phyloP scores from a whole-genome alignment of 2,329 filamentous ascomycete genomes.

The Nigrograna mackinnonii region DNA sequence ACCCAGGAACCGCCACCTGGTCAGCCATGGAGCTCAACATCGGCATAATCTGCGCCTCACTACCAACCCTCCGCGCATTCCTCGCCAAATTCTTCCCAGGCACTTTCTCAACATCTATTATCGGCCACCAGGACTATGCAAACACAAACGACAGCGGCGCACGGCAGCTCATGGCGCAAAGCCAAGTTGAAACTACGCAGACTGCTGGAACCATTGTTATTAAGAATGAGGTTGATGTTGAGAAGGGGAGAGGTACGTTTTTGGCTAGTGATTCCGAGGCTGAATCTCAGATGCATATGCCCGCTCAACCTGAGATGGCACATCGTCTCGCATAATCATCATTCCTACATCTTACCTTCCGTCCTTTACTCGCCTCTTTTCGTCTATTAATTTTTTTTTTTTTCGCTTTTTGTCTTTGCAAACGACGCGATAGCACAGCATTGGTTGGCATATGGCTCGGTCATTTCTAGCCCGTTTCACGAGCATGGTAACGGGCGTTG shows the following conservation, averaged over 20 bases:
- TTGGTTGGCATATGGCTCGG: no score
- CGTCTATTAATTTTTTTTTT: no score
- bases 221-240: slow-evolving; percentile 6
- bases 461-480: no score
- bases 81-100: slow-evolving; percentile 12
- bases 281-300: neutral
- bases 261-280: slow-evolving; percentile 3
- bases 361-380: no score
- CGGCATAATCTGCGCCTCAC: slow-evolving; percentile 24
- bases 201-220: slow-evolving; percentile 1
- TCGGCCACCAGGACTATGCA: neutral
- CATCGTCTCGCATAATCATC: neutral
- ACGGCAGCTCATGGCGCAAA: neutral
- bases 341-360: no score
- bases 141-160: neutral
- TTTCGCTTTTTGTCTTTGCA: no score
- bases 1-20: slow-evolving; percentile 20
- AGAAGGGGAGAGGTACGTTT: slow-evolving; percentile 1
- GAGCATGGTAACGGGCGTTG: no score
- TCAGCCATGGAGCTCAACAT: slow-evolving; percentile 22
- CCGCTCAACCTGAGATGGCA: neutral
- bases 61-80: slow-evolving; percentile 20
- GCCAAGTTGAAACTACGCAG: neutral
- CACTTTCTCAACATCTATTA: slow-evolving; percentile 7
- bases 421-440: no score